Percentiles rank a stretch among this genome's conserved stretches.
Evolutionary conservation across 2,329 filamentous ascomycete genomes (phyloP).

Genomic region (Diaporthe citri): DNA sequence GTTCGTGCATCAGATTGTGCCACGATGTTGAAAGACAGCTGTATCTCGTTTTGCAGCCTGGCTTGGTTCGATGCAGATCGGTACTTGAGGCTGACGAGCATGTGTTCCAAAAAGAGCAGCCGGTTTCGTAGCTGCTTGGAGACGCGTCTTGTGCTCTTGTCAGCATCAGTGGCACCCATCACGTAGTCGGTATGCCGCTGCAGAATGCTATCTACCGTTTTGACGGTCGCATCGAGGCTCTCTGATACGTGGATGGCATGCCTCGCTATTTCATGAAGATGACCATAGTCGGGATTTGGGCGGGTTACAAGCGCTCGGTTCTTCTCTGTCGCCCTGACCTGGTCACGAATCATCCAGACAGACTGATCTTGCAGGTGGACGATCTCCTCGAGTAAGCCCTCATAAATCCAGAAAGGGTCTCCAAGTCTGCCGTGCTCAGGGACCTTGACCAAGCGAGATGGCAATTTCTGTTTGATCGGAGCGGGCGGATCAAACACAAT

Average conservation of each 20-base stretch:
- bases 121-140: conserved; percentile 42
- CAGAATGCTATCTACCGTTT: neutral
- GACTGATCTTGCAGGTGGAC: conserved; percentile 49
- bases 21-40: conserved; percentile 62
- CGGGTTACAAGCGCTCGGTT: neutral
- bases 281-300: conserved; percentile 49
- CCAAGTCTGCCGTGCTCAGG: neutral
- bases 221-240: conserved; percentile 52
- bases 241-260: conserved; percentile 60
- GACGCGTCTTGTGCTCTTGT: neutral
- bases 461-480: neutral
- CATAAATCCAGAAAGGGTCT: conserved; percentile 49
- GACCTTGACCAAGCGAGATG: neutral
- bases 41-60: conserved; percentile 67
- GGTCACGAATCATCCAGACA: conserved; percentile 55
- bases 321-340: conserved; percentile 51
- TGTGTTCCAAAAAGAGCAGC: conserved; percentile 50
- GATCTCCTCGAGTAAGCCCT: conserved; percentile 48
- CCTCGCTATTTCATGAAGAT: conserved; percentile 56
- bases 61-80: conserved; percentile 56
- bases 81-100: conserved; percentile 51
- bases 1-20: conserved; percentile 55
- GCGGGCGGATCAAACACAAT: neutral
- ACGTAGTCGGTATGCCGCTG: neutral
- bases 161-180: too few relatives aligned